phyloP scores from a whole-genome alignment of 2,329 filamentous ascomycete species.

The Pseudogymnoascus sp. region DNA sequence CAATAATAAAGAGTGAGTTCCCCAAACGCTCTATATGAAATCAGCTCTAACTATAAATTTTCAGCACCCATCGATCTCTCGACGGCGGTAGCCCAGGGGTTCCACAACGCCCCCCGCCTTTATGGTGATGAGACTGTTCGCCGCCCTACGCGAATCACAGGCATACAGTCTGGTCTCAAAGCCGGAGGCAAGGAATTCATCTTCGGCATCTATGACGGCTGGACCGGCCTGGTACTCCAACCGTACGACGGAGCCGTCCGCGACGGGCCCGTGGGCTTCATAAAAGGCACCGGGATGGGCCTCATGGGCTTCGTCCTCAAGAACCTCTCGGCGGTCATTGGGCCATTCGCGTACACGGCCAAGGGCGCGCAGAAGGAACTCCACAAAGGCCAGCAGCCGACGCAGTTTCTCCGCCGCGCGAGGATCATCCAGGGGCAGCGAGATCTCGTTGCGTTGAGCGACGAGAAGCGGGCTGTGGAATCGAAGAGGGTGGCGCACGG shows the following conservation, averaged over 20 bases:
- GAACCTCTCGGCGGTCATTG: constrained; percentile 54
- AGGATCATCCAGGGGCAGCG: constrained; percentile 53
- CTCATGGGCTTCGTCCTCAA: constrained; percentile 59
- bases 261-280: constrained; percentile 47
- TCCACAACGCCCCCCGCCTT: constrained; percentile 63
- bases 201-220: constrained; percentile 59
- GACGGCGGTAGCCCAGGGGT: constrained; percentile 59
- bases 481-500: constrained; percentile 33
- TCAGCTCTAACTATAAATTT: constrained; percentile 16
- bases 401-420: constrained; percentile 47
- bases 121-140: constrained; percentile 67
- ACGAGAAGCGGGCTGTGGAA: constrained; percentile 27
- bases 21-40: neutral
- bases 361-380: constrained; percentile 59
- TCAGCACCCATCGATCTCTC: constrained; percentile 52
- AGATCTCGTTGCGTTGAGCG: constrained; percentile 33
- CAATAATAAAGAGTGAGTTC: constrained; percentile 1
- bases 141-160: constrained; percentile 55
- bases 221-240: constrained; percentile 55
- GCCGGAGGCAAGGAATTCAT: constrained; percentile 56
- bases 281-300: constrained; percentile 52
- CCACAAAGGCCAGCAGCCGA: constrained; percentile 46
- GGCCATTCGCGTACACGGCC: constrained; percentile 55
- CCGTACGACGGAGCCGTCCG: constrained; percentile 52
- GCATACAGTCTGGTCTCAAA: constrained; percentile 55